phyloP scores from a whole-genome alignment of 148 eudicot genomes.

The Agrostemma githago region DNA sequence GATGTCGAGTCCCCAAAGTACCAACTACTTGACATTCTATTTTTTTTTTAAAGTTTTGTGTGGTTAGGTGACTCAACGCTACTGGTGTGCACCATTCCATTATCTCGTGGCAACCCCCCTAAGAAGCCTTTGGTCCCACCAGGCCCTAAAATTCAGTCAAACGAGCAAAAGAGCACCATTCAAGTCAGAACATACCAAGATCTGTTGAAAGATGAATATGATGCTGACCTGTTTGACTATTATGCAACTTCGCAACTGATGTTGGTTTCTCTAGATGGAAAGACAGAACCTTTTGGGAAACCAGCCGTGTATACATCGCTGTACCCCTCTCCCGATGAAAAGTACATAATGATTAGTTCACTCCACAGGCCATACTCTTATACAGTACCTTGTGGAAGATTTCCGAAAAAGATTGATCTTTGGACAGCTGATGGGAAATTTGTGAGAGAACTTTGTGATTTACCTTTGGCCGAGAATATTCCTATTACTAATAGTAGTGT shows the following conservation, averaged over 20 bases:
- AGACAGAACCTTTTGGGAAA: conserved; percentile 55
- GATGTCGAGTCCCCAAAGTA: neutral
- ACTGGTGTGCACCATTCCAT: conserved; percentile 80
- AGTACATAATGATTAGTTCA: conserved; percentile 60
- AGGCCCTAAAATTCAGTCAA: conserved; percentile 89
- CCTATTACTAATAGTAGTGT: conserved; percentile 89
- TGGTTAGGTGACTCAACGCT: conserved; percentile 83
- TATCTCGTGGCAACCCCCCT: conserved; percentile 82
- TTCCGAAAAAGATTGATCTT: conserved; percentile 82
- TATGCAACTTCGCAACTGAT: conserved; percentile 90
- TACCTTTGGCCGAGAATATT: conserved; percentile 92
- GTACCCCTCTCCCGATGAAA: conserved; percentile 89
- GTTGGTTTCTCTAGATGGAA: conserved; percentile 77
- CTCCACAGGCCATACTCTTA: conserved; percentile 87
- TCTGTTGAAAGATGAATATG: conserved; percentile 84
- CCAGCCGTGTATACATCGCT: conserved; percentile 81
- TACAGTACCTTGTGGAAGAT: conserved; percentile 85
- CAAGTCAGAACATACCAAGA: conserved; percentile 91
- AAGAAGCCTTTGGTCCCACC: conserved; percentile 85
- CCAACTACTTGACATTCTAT: conserved; percentile 22
- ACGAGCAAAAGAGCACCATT: conserved; percentile 71
- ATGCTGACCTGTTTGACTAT: conserved; percentile 82
- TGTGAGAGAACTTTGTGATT: conserved; percentile 75
- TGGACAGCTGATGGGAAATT: conserved; percentile 86
- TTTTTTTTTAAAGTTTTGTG: conserved; percentile 47